These are phyloP conservation scores for Aspergillus sergii DNA, from an alignment of 2,329 filamentous ascomycete genomes.

Conservation along the genomic window DNA sequence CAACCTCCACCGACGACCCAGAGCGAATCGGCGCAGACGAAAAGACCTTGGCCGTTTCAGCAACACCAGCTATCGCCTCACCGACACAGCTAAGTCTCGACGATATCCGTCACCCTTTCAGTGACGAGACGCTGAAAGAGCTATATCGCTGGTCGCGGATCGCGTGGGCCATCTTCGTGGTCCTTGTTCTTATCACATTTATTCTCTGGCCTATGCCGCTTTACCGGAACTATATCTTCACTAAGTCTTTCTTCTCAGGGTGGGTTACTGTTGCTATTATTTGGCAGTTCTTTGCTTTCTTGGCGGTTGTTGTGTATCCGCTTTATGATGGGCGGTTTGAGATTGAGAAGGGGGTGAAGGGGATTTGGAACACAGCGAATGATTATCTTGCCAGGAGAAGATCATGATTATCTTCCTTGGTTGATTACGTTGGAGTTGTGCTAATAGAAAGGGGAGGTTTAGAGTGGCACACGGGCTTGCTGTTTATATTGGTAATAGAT, in stretches of 20 bases:
- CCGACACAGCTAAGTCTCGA: conserved; percentile 33
- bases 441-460: too few species aligned
- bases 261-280: conserved; percentile 51
- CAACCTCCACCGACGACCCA: neutral
- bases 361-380: conserved; percentile 12
- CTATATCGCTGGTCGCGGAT: conserved; percentile 44
- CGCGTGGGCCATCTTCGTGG: conserved; percentile 44
- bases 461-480: neutral
- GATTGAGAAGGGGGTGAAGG: conserved; percentile 36
- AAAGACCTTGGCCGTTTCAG: neutral
- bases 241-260: conserved; percentile 48
- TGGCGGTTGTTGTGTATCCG: conserved; percentile 51
- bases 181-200: conserved; percentile 50
- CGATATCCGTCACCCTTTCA: conserved; percentile 49
- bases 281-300: conserved; percentile 53
- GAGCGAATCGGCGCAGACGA: neutral
- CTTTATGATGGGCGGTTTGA: conserved; percentile 51
- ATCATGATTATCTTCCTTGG: conserved; percentile 29
- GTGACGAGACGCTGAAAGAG: conserved; percentile 35
- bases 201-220: conserved; percentile 54
- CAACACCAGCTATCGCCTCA: neutral
- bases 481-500: neutral
- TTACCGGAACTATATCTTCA: conserved; percentile 54
- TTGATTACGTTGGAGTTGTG: too few species aligned
- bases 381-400: neutral